phyloP scores from a whole-genome alignment of 805 yeast species.

The Grigorovia yakushimaensis region DNA sequence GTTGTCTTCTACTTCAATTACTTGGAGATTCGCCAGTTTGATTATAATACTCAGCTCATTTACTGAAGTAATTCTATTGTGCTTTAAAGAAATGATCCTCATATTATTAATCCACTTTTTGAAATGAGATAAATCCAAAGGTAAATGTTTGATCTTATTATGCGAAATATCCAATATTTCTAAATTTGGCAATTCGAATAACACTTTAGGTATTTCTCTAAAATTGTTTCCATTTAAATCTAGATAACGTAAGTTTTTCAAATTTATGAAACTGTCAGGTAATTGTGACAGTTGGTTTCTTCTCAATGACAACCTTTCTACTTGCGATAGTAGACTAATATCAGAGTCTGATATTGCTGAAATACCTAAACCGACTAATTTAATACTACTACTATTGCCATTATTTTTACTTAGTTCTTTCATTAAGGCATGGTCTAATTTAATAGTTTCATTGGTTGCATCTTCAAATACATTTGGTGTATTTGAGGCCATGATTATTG shows the following conservation, averaged over 20 bases:
- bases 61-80: slow-evolving; percentile 39
- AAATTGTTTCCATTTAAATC: slow-evolving; percentile 59
- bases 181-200: slow-evolving; percentile 33
- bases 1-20: slow-evolving; percentile 53
- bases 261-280: slow-evolving; percentile 37
- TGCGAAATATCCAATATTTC: slow-evolving; percentile 60
- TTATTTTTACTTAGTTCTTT: slow-evolving; percentile 34
- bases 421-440: slow-evolving; percentile 36
- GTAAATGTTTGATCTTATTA: slow-evolving; percentile 43
- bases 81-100: slow-evolving; percentile 50
- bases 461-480: not conserved
- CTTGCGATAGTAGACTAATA: slow-evolving; percentile 29
- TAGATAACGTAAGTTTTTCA: slow-evolving; percentile 44
- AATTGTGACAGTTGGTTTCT: slow-evolving; percentile 39
- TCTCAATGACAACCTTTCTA: slow-evolving; percentile 46
- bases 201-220: slow-evolving; percentile 40
- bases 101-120: slow-evolving; percentile 33
- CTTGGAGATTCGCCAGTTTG: slow-evolving; percentile 41
- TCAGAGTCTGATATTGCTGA: slow-evolving; percentile 32
- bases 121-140: slow-evolving; percentile 31
- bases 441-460: not conserved
- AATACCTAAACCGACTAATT: slow-evolving; percentile 33
- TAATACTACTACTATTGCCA: slow-evolving; percentile 20
- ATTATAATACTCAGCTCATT: slow-evolving; percentile 45
- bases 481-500: not conserved